These are phyloP conservation scores for Trichoderma breve DNA, from an alignment of 2,329 filamentous ascomycete species.

Conservation along the genomic window DNA sequence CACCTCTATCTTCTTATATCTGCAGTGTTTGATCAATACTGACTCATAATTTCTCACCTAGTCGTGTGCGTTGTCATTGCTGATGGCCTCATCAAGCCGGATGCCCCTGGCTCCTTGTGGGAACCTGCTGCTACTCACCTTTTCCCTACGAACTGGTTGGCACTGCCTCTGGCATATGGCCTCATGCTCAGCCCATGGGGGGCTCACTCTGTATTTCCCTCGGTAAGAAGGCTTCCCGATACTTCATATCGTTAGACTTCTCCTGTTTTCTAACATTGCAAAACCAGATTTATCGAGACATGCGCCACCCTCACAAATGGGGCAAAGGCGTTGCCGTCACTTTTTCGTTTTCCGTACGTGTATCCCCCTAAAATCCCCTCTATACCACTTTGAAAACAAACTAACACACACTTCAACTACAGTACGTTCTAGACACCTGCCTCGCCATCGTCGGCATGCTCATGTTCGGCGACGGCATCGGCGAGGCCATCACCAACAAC, in stretches of 20 bases:
- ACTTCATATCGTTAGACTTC: too few relatives aligned
- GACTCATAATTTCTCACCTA: conserved; percentile 17
- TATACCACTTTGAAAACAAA: background rate
- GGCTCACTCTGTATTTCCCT: conserved; percentile 73
- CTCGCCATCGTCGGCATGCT: conserved; percentile 82
- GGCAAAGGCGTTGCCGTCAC: conserved; percentile 70
- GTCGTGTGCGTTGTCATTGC: conserved; percentile 81
- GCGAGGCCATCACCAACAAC: conserved; percentile 87
- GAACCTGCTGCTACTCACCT: conserved; percentile 77
- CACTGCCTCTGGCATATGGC: conserved; percentile 83
- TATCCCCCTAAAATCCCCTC: conserved; percentile 5
- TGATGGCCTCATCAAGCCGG: conserved; percentile 81
- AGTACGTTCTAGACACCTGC: conserved; percentile 76
- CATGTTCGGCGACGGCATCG: conserved; percentile 92
- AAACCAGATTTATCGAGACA: conserved; percentile 59
- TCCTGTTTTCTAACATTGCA: background rate
- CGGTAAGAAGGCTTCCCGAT: conserved; percentile 43
- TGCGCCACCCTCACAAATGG: conserved; percentile 79
- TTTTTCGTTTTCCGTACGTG: conserved; percentile 75
- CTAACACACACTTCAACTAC: background rate
- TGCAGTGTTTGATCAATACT: background rate
- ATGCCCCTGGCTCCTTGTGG: conserved; percentile 76
- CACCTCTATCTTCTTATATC: background rate
- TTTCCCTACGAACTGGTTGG: conserved; percentile 82
- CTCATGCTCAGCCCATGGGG: conserved; percentile 77